Percentiles rank a stretch among this genome's conserved stretches.
These are phyloP conservation scores for Batrachochytrium dendrobatidis DNA, from an alignment of 371 early-diverging fungal genomes.

Conservation along the genomic window DNA sequence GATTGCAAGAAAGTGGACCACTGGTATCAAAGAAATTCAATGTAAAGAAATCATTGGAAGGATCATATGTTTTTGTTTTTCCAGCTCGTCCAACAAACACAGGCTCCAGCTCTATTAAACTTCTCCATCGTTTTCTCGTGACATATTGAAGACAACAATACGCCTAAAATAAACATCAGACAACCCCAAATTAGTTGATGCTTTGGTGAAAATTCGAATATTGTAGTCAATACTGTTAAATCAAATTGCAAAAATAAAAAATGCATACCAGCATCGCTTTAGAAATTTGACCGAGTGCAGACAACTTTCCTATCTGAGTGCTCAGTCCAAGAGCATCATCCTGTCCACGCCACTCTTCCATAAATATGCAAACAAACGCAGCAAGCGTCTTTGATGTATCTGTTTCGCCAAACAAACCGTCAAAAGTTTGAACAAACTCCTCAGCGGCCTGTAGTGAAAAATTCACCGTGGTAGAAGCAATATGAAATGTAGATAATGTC, in stretches of 20 bases:
- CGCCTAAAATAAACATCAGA: slow-evolving; percentile 22
- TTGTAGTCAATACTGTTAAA: too few species aligned
- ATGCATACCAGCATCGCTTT: slow-evolving; percentile 61
- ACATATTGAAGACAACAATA: slow-evolving; percentile 79
- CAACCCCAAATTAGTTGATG: not conserved
- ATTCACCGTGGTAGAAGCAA: slow-evolving; percentile 62
- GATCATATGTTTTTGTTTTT: not conserved
- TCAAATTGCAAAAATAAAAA: slow-evolving; percentile 4
- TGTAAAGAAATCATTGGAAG: not conserved
- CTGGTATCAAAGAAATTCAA: not conserved
- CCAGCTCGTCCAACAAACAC: slow-evolving; percentile 22
- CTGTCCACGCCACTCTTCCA: slow-evolving; percentile 56
- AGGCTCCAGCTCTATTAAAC: slow-evolving; percentile 18
- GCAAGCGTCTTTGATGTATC: slow-evolving; percentile 84
- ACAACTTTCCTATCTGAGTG: slow-evolving; percentile 48
- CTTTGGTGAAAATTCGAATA: too few species aligned
- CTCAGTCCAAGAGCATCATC: slow-evolving; percentile 15
- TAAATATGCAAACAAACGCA: slow-evolving; percentile 68
- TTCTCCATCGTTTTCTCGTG: slow-evolving; percentile 35
- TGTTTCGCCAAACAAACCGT: slow-evolving; percentile 85
- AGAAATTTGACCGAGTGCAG: slow-evolving; percentile 62
- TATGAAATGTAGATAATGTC: slow-evolving; percentile 67
- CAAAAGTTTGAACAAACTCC: slow-evolving; percentile 81
- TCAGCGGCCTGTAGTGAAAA: slow-evolving; percentile 57
- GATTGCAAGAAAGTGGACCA: not conserved